Percentiles rank a stretch among this genome's conserved stretches.
These are phyloP conservation scores for Bimuria novae-zelandiae DNA, from an alignment of 2,329 filamentous ascomycete species.

Conservation along the genomic window DNA sequence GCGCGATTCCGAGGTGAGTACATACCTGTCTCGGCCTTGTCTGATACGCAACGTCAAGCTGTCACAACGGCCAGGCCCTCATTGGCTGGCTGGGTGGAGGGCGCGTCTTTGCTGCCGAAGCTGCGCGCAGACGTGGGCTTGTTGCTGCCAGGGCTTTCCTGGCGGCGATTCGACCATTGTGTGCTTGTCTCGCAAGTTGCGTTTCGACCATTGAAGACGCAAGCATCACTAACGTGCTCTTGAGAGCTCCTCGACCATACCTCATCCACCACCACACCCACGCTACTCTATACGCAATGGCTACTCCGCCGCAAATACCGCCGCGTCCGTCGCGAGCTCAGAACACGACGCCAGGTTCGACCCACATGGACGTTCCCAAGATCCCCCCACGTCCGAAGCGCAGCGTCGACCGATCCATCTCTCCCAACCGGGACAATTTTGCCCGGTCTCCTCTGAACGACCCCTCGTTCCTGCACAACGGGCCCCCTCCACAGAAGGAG, in stretches of 20 bases:
- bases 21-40: slow-evolving; percentile 19
- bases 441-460: slow-evolving; percentile 87
- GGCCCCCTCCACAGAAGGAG: slow-evolving; percentile 37
- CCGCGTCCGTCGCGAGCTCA: slow-evolving; percentile 64
- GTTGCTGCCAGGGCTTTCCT: slow-evolving; percentile 14
- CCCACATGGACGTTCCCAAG: slow-evolving; percentile 63
- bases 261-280: slow-evolving; percentile 21
- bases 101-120: slow-evolving; percentile 23
- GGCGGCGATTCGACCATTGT: slow-evolving; percentile 15
- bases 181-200: slow-evolving; percentile 30
- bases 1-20: slow-evolving; percentile 11
- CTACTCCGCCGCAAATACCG: slow-evolving; percentile 60
- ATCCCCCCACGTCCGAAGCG: slow-evolving; percentile 79
- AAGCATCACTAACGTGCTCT: slow-evolving; percentile 28
- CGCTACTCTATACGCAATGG: slow-evolving; percentile 45
- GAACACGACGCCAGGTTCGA: slow-evolving; percentile 48
- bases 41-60: slow-evolving; percentile 19
- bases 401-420: slow-evolving; percentile 72
- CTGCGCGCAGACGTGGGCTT: slow-evolving; percentile 22
- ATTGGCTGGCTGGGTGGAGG: slow-evolving; percentile 23
- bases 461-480: slow-evolving; percentile 56
- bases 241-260: slow-evolving; percentile 16
- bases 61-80: slow-evolving; percentile 21
- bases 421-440: slow-evolving; percentile 77
- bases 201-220: slow-evolving; percentile 24